Evolutionary conservation across 148 eudicot species (phyloP).

Genomic region (Beta vulgaris): DNA sequence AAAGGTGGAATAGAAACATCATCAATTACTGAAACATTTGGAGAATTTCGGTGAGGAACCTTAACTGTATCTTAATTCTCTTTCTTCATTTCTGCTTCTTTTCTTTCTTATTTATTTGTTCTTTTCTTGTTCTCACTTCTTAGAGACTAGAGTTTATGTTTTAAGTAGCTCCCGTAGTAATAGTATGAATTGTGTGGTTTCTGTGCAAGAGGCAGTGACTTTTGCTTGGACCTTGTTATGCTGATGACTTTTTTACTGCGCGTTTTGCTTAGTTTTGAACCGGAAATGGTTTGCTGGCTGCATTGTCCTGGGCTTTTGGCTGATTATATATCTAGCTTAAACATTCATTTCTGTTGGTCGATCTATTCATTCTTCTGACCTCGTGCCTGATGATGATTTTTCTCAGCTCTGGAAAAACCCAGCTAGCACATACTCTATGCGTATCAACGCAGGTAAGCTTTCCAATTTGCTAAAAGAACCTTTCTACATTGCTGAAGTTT

Average conservation of each 20-base stretch:
- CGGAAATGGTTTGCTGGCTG: not conserved
- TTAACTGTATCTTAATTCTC: not conserved
- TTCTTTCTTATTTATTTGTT: not conserved
- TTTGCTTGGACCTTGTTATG: not conserved
- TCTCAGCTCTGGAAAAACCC: slow-evolving; percentile 93
- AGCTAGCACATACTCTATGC: slow-evolving; percentile 94
- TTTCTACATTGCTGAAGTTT: not conserved
- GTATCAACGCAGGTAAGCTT: slow-evolving; percentile 84
- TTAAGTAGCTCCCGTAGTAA: not conserved
- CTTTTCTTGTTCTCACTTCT: not conserved
- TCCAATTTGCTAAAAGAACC: not conserved
- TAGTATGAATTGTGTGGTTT: not conserved
- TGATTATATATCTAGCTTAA: not conserved
- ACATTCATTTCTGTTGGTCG: not conserved
- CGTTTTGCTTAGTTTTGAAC: not conserved
- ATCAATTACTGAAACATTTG: slow-evolving; percentile 91
- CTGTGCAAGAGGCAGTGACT: not conserved
- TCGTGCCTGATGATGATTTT: not conserved
- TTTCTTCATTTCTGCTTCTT: not conserved
- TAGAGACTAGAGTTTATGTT: too few relatives aligned
- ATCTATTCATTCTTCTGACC: slow-evolving; percentile 1
- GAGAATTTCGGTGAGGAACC: slow-evolving; percentile 73
- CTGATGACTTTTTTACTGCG: not conserved
- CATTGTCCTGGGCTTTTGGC: not conserved
- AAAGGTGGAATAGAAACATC: slow-evolving; percentile 86